phyloP scores from a whole-genome alignment of 225 moss, liverwort and hornwort species.

The Bryum argenteum region DNA sequence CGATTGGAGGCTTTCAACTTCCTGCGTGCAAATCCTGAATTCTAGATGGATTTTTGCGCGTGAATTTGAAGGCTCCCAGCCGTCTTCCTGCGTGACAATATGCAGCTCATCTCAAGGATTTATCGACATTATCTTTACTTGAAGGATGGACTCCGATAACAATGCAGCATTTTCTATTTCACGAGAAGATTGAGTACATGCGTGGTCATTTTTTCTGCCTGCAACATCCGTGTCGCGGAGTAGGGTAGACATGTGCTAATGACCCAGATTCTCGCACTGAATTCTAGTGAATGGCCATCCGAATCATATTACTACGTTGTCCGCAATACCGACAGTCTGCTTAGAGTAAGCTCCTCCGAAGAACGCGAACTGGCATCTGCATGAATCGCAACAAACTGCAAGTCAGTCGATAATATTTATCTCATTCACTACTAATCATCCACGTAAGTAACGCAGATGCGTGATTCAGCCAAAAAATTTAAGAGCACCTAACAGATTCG shows the following conservation, averaged over 20 bases:
- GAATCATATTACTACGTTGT: background rate
- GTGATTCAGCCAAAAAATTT: background rate
- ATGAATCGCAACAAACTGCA: constrained; percentile 10
- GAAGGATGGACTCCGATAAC: too few relatives aligned
- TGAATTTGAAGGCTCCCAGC: constrained; percentile 51
- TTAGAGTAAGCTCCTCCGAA: too few relatives aligned
- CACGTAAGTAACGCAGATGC: background rate
- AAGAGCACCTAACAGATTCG: background rate
- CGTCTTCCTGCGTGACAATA: constrained; percentile 6
- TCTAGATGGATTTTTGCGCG: constrained; percentile 39
- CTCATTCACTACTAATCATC: background rate
- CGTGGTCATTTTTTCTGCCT: background rate
- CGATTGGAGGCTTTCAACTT: constrained; percentile 43
- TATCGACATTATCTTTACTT: background rate
- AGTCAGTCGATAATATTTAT: background rate
- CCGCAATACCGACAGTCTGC: background rate
- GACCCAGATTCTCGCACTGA: background rate
- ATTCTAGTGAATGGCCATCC: background rate
- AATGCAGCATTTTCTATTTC: background rate
- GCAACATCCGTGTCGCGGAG: background rate
- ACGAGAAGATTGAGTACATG: background rate
- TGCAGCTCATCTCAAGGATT: background rate
- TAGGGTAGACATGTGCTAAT: background rate
- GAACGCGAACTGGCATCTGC: constrained; percentile 18
- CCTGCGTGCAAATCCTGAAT: constrained; percentile 37